These are phyloP conservation scores for Capronia epimyces DNA, from an alignment of 2,329 filamentous ascomycete genomes.

Conservation along the genomic window DNA sequence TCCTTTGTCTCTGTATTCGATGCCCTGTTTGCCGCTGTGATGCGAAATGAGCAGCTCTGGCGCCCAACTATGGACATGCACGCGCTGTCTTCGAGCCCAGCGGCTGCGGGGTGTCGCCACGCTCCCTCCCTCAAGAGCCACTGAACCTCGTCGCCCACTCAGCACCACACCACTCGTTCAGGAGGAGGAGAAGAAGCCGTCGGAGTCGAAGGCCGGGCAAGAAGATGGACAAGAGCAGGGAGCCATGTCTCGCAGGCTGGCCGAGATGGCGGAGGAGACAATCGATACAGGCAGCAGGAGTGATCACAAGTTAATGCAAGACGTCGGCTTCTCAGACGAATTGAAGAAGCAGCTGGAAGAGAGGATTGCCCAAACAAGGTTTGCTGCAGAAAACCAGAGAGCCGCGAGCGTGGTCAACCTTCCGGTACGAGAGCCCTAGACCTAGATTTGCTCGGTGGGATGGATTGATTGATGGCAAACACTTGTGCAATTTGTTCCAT, in stretches of 20 bases:
- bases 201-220: neutral
- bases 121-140: neutral
- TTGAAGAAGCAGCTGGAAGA: conserved; percentile 55
- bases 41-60: conserved; percentile 22
- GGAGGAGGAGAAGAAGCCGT: conserved; percentile 9
- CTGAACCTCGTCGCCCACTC: conserved; percentile 11
- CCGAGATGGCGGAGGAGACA: conserved; percentile 56
- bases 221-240: conserved; percentile 40
- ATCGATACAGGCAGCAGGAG: conserved; percentile 52
- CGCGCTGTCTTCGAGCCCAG: conserved; percentile 23
- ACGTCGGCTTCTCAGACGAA: conserved; percentile 59
- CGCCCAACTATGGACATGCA: conserved; percentile 24
- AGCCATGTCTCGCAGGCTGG: conserved; percentile 54
- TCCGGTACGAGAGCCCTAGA: conserved; percentile 38
- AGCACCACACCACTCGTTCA: conserved; percentile 3
- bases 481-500: neutral
- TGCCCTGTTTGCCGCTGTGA: neutral
- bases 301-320: conserved; percentile 53
- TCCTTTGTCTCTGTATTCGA: neutral
- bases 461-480: neutral
- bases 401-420: conserved; percentile 51
- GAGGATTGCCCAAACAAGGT: conserved; percentile 52
- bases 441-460: neutral
- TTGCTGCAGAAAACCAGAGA: conserved; percentile 49
- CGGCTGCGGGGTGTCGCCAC: conserved; percentile 11